A percentile compares a stretch with the other conserved stretches of the same genome.
Evolutionary conservation across 345 rosid genomes (phyloP).

Genomic region (Populus alba): DNA sequence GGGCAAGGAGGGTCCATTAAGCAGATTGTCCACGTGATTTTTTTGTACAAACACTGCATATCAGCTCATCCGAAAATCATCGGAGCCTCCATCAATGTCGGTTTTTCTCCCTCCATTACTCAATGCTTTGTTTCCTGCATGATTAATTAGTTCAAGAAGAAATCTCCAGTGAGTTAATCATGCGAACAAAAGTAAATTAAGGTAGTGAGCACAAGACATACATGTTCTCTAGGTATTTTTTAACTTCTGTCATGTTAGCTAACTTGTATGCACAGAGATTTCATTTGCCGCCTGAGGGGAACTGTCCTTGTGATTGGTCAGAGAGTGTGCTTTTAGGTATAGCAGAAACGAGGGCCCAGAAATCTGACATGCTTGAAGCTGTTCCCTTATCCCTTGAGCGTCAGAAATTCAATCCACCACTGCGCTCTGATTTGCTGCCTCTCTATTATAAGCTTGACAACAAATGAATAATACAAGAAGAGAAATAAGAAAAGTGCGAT

Average conservation of each 20-base stretch:
- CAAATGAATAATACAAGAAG: conserved; percentile 9
- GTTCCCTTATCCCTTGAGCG: conserved; percentile 17
- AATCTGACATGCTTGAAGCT: conserved; percentile 23
- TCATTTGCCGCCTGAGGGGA: neutral
- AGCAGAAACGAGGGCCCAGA: conserved; percentile 24
- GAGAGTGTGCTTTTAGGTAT: neutral
- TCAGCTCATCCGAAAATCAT: conserved; percentile 21
- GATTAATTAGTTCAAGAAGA: neutral
- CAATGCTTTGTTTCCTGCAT: conserved; percentile 9
- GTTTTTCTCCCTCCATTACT: conserved; percentile 25
- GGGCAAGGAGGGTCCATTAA: conserved; percentile 28
- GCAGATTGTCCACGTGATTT: conserved; percentile 32
- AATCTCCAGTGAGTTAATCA: neutral
- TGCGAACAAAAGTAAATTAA: neutral
- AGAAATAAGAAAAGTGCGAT: conserved; percentile 2
- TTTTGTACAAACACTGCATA: conserved; percentile 1
- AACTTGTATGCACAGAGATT: neutral
- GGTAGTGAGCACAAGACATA: neutral
- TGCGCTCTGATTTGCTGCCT: neutral
- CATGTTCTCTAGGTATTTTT: conserved; percentile 2
- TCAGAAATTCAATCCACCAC: neutral
- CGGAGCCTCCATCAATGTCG: conserved; percentile 25
- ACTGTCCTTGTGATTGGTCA: neutral
- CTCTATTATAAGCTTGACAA: conserved; percentile 11
- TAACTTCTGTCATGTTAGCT: neutral